Percentiles rank a stretch among this genome's conserved stretches.
phyloP scores from a whole-genome alignment of 1,284 basidiomycete species.

The Coniferiporia sulphurascens region DNA sequence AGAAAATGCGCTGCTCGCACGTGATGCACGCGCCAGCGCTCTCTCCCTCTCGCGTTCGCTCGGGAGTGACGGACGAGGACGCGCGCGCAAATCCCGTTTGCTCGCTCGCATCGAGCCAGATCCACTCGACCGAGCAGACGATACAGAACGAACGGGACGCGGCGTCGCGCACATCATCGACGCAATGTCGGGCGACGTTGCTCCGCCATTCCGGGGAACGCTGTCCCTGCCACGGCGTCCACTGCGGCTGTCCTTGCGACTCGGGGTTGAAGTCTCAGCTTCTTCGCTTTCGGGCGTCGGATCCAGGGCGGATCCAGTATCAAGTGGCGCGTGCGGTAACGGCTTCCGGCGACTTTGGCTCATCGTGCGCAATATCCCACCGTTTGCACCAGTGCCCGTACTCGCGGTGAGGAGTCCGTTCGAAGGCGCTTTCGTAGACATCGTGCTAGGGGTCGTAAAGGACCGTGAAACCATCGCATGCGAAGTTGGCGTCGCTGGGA shows the following conservation, averaged over 20 bases:
- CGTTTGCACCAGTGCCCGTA: not conserved
- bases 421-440: not conserved
- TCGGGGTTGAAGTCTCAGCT: not conserved
- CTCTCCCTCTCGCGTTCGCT: slow-evolving; percentile 4
- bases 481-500: slow-evolving; percentile 1
- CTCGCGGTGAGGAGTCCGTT: not conserved
- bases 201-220: not conserved
- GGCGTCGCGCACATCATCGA: slow-evolving; percentile 14
- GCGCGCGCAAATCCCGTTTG: not conserved
- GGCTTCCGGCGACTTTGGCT: slow-evolving; percentile 16
- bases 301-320: not conserved
- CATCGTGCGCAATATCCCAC: not conserved
- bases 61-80: slow-evolving; percentile 5
- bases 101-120: slow-evolving; percentile 4
- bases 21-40: slow-evolving; percentile 1
- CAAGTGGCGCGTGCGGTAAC: not conserved
- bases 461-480: not conserved
- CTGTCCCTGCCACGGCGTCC: not conserved
- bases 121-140: not conserved
- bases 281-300: not conserved
- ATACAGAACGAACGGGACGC: not conserved
- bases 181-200: slow-evolving; percentile 9
- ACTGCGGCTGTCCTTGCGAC: not conserved
- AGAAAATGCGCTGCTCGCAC: not conserved
- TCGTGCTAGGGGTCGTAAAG: not conserved